These are phyloP conservation scores for Osmanthus fragrans DNA, from an alignment of 257 asterid species.

Conservation along the genomic window DNA sequence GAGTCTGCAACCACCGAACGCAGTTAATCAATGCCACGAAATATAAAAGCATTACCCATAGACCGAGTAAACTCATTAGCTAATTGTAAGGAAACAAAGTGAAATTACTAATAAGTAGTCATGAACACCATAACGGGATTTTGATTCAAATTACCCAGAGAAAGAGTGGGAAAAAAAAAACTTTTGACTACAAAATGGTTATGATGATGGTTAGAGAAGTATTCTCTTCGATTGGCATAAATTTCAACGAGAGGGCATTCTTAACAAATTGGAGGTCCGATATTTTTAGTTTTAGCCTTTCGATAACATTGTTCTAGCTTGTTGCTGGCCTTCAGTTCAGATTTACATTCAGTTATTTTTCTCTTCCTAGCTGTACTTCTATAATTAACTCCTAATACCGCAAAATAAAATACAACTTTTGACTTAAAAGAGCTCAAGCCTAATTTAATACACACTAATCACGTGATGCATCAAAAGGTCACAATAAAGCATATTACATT, in stretches of 20 bases:
- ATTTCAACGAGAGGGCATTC: neutral
- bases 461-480: neutral
- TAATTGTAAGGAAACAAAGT: slow-evolving; percentile 7
- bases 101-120: neutral
- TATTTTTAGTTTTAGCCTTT: neutral
- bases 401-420: neutral
- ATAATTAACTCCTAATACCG: neutral
- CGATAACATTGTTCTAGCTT: too few relatives aligned
- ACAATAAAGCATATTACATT: slow-evolving; percentile 4
- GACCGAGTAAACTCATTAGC: slow-evolving; percentile 2
- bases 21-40: slow-evolving; percentile 11
- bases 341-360: neutral
- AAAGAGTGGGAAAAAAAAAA: too few relatives aligned
- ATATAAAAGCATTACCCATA: slow-evolving; percentile 14
- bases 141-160: neutral
- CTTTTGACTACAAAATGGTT: neutral
- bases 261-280: neutral
- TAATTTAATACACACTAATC: neutral
- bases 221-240: neutral
- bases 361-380: neutral
- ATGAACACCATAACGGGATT: neutral
- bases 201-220: neutral
- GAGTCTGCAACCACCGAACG: slow-evolving; percentile 60
- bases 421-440: too few relatives aligned
- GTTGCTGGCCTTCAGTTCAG: neutral